These are phyloP conservation scores for Yamadazyma sp. DNA, from an alignment of 1,139 yeast genomes.

Conservation along the genomic window DNA sequence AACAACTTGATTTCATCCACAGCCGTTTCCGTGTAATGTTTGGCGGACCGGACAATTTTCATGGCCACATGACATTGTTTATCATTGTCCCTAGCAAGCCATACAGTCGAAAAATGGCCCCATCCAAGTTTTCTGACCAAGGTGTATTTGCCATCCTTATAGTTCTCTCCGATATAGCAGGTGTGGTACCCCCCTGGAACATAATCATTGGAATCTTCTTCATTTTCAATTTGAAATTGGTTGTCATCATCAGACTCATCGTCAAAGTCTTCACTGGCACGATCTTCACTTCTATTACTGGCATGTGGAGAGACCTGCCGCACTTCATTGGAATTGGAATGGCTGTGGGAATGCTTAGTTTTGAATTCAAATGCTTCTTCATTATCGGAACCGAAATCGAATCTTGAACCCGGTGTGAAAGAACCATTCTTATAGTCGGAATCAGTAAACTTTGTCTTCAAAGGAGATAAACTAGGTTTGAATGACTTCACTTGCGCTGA, in stretches of 20 bases:
- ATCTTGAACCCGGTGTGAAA: constrained; percentile 16
- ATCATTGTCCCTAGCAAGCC: constrained; percentile 55
- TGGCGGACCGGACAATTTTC: constrained; percentile 78
- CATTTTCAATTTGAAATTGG: constrained; percentile 49
- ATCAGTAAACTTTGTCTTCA: constrained; percentile 33
- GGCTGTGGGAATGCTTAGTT: neutral
- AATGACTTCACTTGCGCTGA: constrained; percentile 26
- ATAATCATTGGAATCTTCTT: constrained; percentile 71
- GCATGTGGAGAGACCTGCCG: neutral
- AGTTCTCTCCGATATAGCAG: constrained; percentile 71
- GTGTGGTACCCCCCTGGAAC: constrained; percentile 88
- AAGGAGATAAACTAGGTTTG: constrained; percentile 39
- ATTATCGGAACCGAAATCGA: constrained; percentile 16
- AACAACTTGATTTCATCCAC: constrained; percentile 76
- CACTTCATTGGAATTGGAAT: neutral
- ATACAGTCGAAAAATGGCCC: constrained; percentile 54
- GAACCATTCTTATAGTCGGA: constrained; percentile 10
- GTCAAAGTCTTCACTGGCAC: constrained; percentile 37
- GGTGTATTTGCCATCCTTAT: constrained; percentile 59
- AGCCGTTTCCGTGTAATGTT: constrained; percentile 81
- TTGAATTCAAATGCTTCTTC: constrained; percentile 3
- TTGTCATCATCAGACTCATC: constrained; percentile 40
- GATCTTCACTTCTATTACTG: constrained; percentile 18
- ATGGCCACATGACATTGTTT: constrained; percentile 71
- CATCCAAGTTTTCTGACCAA: constrained; percentile 69